Percentiles rank a stretch among this genome's conserved stretches.
Evolutionary conservation across 192 early-diverging fungal genomes (phyloP).

Genomic region (Coemansia asiatica): DNA sequence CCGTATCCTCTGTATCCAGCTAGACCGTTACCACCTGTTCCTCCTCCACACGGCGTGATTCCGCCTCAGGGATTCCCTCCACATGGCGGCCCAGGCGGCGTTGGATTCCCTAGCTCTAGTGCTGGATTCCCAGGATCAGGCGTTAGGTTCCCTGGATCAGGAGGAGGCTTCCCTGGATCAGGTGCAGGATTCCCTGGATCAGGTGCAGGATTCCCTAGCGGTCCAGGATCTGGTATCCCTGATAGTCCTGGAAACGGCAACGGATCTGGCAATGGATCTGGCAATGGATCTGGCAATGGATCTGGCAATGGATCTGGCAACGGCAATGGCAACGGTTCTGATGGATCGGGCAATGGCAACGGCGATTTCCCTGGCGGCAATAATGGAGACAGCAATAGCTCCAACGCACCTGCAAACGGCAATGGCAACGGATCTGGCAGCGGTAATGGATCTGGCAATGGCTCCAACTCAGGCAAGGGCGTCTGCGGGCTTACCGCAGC

Average conservation of each 20-base stretch:
- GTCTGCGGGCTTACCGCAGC: slow-evolving; percentile 28
- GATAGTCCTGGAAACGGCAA: slow-evolving; percentile 5
- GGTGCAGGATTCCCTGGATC: slow-evolving; percentile 10
- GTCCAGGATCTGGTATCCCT: slow-evolving; percentile 8
- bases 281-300: not conserved
- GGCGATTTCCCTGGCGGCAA: slow-evolving; percentile 1
- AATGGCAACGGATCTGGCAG: slow-evolving; percentile 7
- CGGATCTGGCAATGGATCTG: slow-evolving; percentile 9
- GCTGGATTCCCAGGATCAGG: slow-evolving; percentile 17
- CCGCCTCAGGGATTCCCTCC: slow-evolving; percentile 8
- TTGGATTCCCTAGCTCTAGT: slow-evolving; percentile 13
- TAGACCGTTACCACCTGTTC: slow-evolving; percentile 3
- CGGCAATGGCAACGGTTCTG: slow-evolving; percentile 4
- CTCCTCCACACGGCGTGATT: slow-evolving; percentile 14
- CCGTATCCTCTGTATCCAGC: slow-evolving; percentile 17
- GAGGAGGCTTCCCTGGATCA: slow-evolving; percentile 12
- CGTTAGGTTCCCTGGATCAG: slow-evolving; percentile 7
- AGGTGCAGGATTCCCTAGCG: slow-evolving; percentile 17
- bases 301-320: slow-evolving; percentile 8
- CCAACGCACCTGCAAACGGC: no score
- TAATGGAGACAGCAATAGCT: no score
- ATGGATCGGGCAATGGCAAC: slow-evolving; percentile 10
- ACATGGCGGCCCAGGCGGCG: slow-evolving; percentile 11
- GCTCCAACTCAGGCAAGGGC: slow-evolving; percentile 12
- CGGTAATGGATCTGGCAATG: slow-evolving; percentile 11